A percentile compares a stretch with the other conserved stretches of the same genome.
phyloP scores from a whole-genome alignment of 2,329 filamentous ascomycete species.

The Fusarium marasasianum region DNA sequence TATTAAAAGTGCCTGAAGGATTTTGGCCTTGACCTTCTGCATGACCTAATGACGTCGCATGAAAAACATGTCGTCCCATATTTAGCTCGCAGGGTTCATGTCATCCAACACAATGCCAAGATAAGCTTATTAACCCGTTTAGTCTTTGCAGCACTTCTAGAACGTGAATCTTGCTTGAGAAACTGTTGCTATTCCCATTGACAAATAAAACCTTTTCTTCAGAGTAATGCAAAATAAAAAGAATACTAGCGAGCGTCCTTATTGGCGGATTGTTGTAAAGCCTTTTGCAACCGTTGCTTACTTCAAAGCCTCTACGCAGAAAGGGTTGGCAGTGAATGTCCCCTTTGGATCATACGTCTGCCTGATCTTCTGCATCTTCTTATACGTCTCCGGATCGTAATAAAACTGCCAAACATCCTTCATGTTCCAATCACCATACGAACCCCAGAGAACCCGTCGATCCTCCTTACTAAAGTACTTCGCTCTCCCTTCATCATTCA shows the following conservation, averaged over 20 bases:
- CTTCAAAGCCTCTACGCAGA: slow-evolving; percentile 18
- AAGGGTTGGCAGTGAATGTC: slow-evolving; percentile 49
- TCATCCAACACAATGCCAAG: not conserved
- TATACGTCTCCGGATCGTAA: slow-evolving; percentile 46
- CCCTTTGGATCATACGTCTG: slow-evolving; percentile 48
- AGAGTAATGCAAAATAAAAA: too few species aligned
- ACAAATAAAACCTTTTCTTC: too few species aligned
- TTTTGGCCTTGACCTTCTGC: accelerated
- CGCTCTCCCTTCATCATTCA: slow-evolving; percentile 50
- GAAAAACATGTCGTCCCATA: not conserved
- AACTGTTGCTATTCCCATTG: too few species aligned
- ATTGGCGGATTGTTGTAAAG: too few species aligned
- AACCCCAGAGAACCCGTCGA: slow-evolving; percentile 51
- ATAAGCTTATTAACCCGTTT: not conserved
- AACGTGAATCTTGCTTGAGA: too few species aligned
- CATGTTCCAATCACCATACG: slow-evolving; percentile 48
- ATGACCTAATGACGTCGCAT: not conserved
- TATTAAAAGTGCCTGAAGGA: not conserved
- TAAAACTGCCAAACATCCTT: slow-evolving; percentile 45
- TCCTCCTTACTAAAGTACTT: slow-evolving; percentile 50
- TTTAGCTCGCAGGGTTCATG: not conserved
- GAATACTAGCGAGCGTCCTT: too few species aligned
- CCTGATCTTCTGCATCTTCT: slow-evolving; percentile 43
- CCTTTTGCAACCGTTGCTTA: too few species aligned
- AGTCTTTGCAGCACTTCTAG: too few species aligned